Base-by-base conservation (phyloP, 192 early-diverging fungal genomes). In the Chytriomyces confervae region DNA sequence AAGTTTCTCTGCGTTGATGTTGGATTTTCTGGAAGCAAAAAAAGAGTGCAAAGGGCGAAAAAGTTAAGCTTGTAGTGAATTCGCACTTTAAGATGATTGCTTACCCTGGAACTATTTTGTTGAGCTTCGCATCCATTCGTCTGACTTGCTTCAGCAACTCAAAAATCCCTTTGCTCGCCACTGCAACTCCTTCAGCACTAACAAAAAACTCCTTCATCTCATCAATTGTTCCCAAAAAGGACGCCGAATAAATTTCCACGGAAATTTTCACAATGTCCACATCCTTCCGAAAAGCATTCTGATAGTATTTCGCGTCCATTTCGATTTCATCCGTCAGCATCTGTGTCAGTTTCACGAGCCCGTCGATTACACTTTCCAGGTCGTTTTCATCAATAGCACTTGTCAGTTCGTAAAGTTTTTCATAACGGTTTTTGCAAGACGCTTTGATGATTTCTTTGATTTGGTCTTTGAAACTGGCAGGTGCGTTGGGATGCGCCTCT, bases 261-360 rank as follows among this genome's bases (percentile, higher is more conserved):
- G 87, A 84, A 6, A 88, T 61, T 24, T 84, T 75, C 8, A 85
- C 83, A 49, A 89, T 89, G 60, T 88, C 80, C 5, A 89, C 66
- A 50, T 89, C 88, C 62, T 77, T 83, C 36, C 72, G 74, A 77
- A 89, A 89, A 11, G 86, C 76, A 13, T 46, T 68, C 49, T 85
- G 50, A 77, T 82, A 89, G 72, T 86, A 89, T 61, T 89, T 84
- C 9, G 61, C 70, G 72, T 89, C 88, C 27, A 72, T 76, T 65
- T 89, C 86, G 65, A 89, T 88, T 75, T 89, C 88, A 29, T 89
- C 87, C 20, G 74, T 79, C 10, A 89, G 61, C 76, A 86, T 57
- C 20, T 89, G 86, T 0, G 87, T 88, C 13, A 89, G 76, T 46
- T 84, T 82, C 13, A 61, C 78, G 24, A 89, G 72, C 2, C 88